Conservation (phyloP, 2,329 filamentous ascomycete species). For the Neofusicoccum kwambonambiense region DNA sequence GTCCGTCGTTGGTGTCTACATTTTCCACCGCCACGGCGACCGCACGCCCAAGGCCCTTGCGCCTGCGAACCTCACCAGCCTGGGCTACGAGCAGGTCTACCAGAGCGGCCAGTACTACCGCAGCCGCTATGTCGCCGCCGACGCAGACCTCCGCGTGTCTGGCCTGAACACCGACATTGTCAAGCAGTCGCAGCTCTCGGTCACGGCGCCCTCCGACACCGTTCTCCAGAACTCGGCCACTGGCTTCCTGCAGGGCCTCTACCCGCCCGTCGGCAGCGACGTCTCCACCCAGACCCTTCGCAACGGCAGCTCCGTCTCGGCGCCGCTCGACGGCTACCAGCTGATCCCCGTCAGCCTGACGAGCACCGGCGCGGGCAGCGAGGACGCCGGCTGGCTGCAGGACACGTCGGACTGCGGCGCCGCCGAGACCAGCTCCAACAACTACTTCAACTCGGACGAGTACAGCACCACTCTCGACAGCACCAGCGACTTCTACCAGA, state of each 20-base stretch:
- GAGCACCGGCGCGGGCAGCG: slow-evolving; percentile 56
- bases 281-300: slow-evolving; percentile 61
- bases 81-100: slow-evolving; percentile 76
- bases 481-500: slow-evolving; percentile 55
- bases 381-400: slow-evolving; percentile 59
- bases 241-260: slow-evolving; percentile 81
- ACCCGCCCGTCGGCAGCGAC: slow-evolving; percentile 66
- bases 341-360: slow-evolving; percentile 72
- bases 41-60: slow-evolving; percentile 74
- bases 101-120: slow-evolving; percentile 74
- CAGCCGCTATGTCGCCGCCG: slow-evolving; percentile 66
- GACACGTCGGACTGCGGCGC: slow-evolving; percentile 56
- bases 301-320: slow-evolving; percentile 65
- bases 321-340: slow-evolving; percentile 79
- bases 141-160: slow-evolving; percentile 60
- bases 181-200: slow-evolving; percentile 67
- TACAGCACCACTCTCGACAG: slow-evolving; percentile 50
- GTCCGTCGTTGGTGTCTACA: slow-evolving; percentile 75
- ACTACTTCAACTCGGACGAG: slow-evolving; percentile 54
- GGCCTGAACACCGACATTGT: slow-evolving; percentile 67
- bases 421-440: slow-evolving; percentile 57
- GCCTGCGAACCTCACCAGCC: slow-evolving; percentile 70
- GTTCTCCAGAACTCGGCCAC: slow-evolving; percentile 79
- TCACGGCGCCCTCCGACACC: slow-evolving; percentile 69
- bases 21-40: slow-evolving; percentile 90